Evolutionary conservation across 768 basidiomycete species (phyloP), one percentile per base, ranked within the genome.

Genomic region (Boletales sp.): DNA sequence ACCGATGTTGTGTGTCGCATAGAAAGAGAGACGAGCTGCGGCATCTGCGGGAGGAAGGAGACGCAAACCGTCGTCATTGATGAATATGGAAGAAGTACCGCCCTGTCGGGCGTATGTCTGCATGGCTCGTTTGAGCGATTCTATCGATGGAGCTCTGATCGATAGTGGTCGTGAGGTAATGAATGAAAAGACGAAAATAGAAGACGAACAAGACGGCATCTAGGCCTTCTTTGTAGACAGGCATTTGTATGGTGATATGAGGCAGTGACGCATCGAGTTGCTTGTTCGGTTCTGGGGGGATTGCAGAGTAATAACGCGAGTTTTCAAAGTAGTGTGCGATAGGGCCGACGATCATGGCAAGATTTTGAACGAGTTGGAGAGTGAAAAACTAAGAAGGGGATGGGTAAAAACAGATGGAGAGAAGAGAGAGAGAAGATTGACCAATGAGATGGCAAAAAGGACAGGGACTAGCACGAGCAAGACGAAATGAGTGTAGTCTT

Each of bases 81-180:
- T 69, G 52, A 84, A 71, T 54, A 83, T 81, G 15, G 73, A 73
- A 45, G 76, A 78, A 0, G 76, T 75, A 2, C 83, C 83, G n/a
- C 82, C 83, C 56, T 84, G 82, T 5, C 81, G 74, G 29, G 83
- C 83, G 55, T 83, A 82, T 12, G 80, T 82, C 56, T 79, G 78
- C 72, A 83, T 81, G 8, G 81, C 80, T 64, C 72, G 74, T 58
- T 83, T 83, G 46, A 83, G 60, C 3, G 79, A 81, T 31, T 78
- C 72, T 49, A 79, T 74, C 0, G 77, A 78, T 19, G 74, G 77
- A 0, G 77, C 64, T 59, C 73, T 68, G 41, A 8, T 8, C 34
- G n/a, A 21, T 21, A 21, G 21, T 15, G 14, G 44, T 21, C 15
- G 48, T 61, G 0, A 50, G 43, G 15, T 3, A 10, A 37, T 15